Percentiles rank a stretch among this genome's conserved stretches.
These are phyloP conservation scores for Macaranga tanarius DNA, from an alignment of 441 rosid species.

Conservation along the genomic window DNA sequence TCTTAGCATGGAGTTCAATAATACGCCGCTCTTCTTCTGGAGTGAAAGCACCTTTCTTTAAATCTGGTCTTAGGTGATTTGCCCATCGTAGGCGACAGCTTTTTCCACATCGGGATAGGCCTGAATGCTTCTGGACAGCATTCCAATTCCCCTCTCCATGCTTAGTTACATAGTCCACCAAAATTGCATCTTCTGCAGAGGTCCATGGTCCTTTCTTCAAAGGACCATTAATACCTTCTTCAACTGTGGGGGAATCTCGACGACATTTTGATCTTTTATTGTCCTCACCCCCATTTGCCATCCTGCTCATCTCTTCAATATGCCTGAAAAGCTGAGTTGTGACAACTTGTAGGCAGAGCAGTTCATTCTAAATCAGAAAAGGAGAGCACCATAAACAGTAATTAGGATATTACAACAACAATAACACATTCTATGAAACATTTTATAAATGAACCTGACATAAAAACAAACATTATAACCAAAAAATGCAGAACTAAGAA, in stretches of 20 bases:
- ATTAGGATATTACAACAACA: neutral
- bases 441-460: neutral
- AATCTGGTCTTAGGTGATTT: conserved; percentile 90
- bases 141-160: conserved; percentile 99
- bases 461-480: neutral
- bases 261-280: conserved; percentile 41
- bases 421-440: neutral
- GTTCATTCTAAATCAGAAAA: neutral
- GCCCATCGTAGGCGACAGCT: conserved; percentile 99
- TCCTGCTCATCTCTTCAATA: conserved; percentile 52
- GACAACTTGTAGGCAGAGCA: neutral
- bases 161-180: conserved; percentile 80
- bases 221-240: conserved; percentile 38
- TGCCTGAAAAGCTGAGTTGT: neutral
- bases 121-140: conserved; percentile 89
- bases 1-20: conserved; percentile 79
- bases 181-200: conserved; percentile 80
- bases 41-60: conserved; percentile 97
- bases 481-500: neutral
- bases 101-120: conserved; percentile 93
- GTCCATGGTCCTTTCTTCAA: conserved; percentile 99
- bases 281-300: conserved; percentile 55
- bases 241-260: conserved; percentile 48
- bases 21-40: conserved; percentile 81
- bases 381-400: neutral